Percentiles rank a stretch among this genome's conserved stretches.
Conservation (phyloP, 2,329 filamentous ascomycete genomes). For the Phyllosticta capitalensis region DNA sequence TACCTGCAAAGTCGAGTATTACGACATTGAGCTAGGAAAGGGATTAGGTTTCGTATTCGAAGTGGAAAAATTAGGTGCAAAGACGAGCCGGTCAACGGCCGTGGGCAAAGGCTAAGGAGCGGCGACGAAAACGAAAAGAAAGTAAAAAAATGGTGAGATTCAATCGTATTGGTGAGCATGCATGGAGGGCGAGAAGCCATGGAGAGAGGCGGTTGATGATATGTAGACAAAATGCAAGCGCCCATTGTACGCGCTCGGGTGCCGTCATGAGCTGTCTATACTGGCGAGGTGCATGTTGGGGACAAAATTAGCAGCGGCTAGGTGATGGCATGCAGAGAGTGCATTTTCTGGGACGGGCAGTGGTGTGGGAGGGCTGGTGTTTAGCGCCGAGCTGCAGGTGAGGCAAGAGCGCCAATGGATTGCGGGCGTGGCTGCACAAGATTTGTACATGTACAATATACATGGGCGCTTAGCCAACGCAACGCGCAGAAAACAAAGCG, state of each 20-base stretch:
- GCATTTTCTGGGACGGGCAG: neutral
- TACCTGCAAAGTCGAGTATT: constrained; percentile 21
- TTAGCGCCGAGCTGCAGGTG: neutral
- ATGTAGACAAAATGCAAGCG: constrained; percentile 9
- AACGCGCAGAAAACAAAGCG: neutral
- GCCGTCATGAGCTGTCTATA: neutral
- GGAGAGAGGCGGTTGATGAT: constrained; percentile 3
- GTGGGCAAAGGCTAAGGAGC: constrained; percentile 6
- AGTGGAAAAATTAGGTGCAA: constrained; percentile 13
- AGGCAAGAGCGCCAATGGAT: neutral
- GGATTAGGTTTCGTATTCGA: neutral
- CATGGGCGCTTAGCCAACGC: neutral
- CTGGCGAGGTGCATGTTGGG: neutral
- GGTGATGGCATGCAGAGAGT: neutral
- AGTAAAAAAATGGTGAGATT: constrained; percentile 22
- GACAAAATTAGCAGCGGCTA: neutral
- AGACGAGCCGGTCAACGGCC: constrained; percentile 26
- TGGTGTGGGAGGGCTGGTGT: neutral
- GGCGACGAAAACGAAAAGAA: constrained; percentile 10
- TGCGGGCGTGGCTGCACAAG: neutral
- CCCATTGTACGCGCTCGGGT: constrained; percentile 7
- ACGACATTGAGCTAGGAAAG: constrained; percentile 5
- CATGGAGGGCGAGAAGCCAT: neutral
- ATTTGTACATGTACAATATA: neutral
- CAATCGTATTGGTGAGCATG: constrained; percentile 21